These are phyloP conservation scores for Suhomyces atakaporum DNA, from an alignment of 1,139 yeast species.

Conservation along the genomic window DNA sequence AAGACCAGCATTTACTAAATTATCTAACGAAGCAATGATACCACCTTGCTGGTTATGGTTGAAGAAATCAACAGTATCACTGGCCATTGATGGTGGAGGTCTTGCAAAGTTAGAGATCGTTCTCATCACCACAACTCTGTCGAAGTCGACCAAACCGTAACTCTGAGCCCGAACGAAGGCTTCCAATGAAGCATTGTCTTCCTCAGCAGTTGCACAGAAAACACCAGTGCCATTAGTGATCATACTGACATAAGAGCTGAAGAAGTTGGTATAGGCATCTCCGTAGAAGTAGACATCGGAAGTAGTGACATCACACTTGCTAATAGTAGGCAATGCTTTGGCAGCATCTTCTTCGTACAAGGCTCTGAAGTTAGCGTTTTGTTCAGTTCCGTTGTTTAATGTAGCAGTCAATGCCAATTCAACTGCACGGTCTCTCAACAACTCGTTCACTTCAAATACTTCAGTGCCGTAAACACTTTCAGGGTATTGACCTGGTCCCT, in stretches of 20 bases:
- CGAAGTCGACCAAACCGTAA: conserved; percentile 57
- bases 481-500: conserved; percentile 54
- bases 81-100: conserved; percentile 49
- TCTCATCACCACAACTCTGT: conserved; percentile 62
- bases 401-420: conserved; percentile 48
- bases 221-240: conserved; percentile 61
- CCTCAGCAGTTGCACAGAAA: conserved; percentile 68
- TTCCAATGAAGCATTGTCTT: conserved; percentile 68
- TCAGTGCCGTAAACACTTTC: conserved; percentile 62
- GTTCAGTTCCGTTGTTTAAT: conserved; percentile 48
- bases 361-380: conserved; percentile 47
- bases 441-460: conserved; percentile 62
- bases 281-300: conserved; percentile 66
- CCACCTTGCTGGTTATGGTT: conserved; percentile 56
- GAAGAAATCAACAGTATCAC: conserved; percentile 53
- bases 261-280: conserved; percentile 50
- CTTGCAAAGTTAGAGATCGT: conserved; percentile 64
- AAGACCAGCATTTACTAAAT: conserved; percentile 56
- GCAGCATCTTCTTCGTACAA: conserved; percentile 54
- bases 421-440: conserved; percentile 59
- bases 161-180: conserved; percentile 57
- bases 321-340: conserved; percentile 46
- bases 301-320: conserved; percentile 61
- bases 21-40: conserved; percentile 47
- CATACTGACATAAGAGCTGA: conserved; percentile 47